phyloP scores from a whole-genome alignment of 2,329 filamentous ascomycete genomes.

The Venturia asperata region DNA sequence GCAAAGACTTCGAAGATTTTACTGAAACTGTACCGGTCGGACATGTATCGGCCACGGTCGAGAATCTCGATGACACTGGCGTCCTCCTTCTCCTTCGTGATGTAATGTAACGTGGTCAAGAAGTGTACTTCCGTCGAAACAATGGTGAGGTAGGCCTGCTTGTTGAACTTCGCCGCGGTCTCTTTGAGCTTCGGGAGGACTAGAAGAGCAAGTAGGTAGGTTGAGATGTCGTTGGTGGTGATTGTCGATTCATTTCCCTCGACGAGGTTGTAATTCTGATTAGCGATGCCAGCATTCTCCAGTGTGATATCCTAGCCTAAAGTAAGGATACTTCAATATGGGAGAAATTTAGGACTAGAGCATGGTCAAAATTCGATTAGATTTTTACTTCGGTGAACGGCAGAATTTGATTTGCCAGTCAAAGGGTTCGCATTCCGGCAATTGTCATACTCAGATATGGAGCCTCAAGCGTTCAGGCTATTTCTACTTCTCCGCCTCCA shows the following conservation, averaged over 20 bases:
- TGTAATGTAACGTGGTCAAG: constrained; percentile 19
- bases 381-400: too few relatives aligned
- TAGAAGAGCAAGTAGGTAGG: constrained; percentile 19
- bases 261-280: background rate
- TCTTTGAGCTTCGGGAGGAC: constrained; percentile 20
- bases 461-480: background rate
- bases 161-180: constrained; percentile 13
- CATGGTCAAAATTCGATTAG: too few relatives aligned
- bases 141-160: constrained; percentile 20
- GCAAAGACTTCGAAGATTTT: constrained; percentile 27
- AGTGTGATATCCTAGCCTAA: constrained; percentile 28
- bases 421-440: too few relatives aligned
- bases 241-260: constrained; percentile 18
- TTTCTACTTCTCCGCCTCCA: constrained; percentile 14
- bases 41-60: constrained; percentile 22
- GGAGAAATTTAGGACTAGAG: too few relatives aligned
- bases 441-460: background rate
- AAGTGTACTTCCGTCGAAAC: constrained; percentile 22
- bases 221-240: constrained; percentile 20
- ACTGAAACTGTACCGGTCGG: constrained; percentile 24
- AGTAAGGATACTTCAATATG: too few relatives aligned
- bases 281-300: constrained; percentile 33
- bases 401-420: background rate
- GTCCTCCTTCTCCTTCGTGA: constrained; percentile 14
- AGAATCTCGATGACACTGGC: constrained; percentile 23